Conservation (phyloP, 805 yeast genomes). For the Saccharomycopsis fibuligera region DNA sequence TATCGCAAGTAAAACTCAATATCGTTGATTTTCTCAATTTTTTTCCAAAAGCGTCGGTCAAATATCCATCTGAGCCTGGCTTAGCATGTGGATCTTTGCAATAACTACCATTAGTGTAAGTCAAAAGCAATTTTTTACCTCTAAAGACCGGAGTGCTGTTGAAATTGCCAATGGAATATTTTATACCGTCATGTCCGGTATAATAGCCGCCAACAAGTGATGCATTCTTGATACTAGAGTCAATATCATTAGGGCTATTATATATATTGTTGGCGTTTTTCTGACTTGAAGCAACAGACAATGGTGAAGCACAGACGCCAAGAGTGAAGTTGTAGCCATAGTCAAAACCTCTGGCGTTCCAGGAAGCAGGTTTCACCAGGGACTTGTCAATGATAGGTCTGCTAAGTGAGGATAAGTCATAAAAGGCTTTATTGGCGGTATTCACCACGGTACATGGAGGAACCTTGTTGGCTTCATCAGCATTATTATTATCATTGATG, state of each 20-base stretch:
- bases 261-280: constrained; percentile 33
- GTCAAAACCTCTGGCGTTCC: constrained; percentile 69
- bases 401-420: constrained; percentile 28
- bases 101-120: constrained; percentile 62
- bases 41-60: constrained; percentile 37
- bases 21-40: constrained; percentile 55
- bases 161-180: constrained; percentile 55
- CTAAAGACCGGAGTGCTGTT: constrained; percentile 57
- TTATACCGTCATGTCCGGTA: constrained; percentile 37
- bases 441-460: constrained; percentile 38
- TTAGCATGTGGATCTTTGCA: constrained; percentile 33
- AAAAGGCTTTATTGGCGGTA: constrained; percentile 36
- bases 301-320: constrained; percentile 62
- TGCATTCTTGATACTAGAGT: constrained; percentile 28
- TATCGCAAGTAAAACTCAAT: constrained; percentile 70
- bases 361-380: constrained; percentile 31
- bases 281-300: constrained; percentile 27
- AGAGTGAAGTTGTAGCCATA: constrained; percentile 66
- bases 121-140: constrained; percentile 64
- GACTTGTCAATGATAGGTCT: constrained; percentile 17
- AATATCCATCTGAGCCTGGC: constrained; percentile 8
- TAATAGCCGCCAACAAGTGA: constrained; percentile 53
- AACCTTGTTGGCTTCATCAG: too few species aligned
- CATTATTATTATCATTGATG: too few species aligned
- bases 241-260: constrained; percentile 20